Evolutionary conservation across 1,284 basidiomycete genomes (phyloP).

Genomic region (Papiliotrema nemorosa): DNA sequence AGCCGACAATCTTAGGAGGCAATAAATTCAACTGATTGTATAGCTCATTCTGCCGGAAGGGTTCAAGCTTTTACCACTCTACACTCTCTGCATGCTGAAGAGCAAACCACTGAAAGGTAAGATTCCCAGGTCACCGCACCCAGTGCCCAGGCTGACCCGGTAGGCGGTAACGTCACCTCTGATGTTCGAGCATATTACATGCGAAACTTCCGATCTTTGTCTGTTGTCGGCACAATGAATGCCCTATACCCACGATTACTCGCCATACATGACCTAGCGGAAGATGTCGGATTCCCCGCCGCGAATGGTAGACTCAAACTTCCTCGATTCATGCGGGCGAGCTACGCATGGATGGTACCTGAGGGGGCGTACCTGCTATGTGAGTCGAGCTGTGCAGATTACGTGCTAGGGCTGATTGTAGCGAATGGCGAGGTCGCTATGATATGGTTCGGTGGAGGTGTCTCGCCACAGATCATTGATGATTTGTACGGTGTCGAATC

Average conservation of each 20-base stretch:
- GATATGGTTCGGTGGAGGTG: constrained; percentile 83
- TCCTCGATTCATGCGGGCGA: constrained; percentile 78
- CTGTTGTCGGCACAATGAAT: constrained; percentile 67
- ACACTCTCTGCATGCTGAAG: constrained; percentile 80
- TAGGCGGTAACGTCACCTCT: constrained; percentile 80
- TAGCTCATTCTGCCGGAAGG: constrained; percentile 92
- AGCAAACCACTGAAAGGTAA: constrained; percentile 85
- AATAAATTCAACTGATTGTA: background rate
- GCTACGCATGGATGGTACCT: constrained; percentile 83
- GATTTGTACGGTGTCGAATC: constrained; percentile 86
- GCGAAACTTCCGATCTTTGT: constrained; percentile 68
- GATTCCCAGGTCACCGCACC: no score
- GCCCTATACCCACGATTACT: constrained; percentile 86
- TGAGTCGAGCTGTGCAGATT: constrained; percentile 44
- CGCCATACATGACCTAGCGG: constrained; percentile 80
- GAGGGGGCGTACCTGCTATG: constrained; percentile 89
- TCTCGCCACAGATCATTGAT: constrained; percentile 73
- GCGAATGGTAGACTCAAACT: constrained; percentile 60
- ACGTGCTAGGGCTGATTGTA: constrained; percentile 1
- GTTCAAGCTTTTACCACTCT: constrained; percentile 84
- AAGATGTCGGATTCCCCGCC: constrained; percentile 62
- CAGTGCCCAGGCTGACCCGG: background rate
- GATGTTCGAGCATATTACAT: constrained; percentile 88
- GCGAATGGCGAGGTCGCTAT: constrained; percentile 81
- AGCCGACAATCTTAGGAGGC: constrained; percentile 16